phyloP scores from a whole-genome alignment of 2,329 filamentous ascomycete genomes.

The Monosporascus ibericus region DNA sequence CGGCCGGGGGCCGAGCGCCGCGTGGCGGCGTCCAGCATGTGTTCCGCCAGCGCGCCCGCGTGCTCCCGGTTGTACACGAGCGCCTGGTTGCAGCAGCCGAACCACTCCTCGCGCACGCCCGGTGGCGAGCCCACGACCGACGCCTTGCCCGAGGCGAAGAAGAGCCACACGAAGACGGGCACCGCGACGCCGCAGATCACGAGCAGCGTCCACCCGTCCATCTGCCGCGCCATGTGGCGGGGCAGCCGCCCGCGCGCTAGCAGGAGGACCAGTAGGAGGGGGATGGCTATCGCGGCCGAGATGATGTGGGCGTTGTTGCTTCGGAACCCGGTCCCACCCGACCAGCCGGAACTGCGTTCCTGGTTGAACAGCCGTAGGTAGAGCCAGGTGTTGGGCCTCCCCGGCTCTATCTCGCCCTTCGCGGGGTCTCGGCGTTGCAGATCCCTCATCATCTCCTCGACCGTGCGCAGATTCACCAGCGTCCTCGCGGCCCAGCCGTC shows the following conservation, averaged over 20 bases:
- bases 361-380: conserved; percentile 27
- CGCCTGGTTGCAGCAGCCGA: conserved; percentile 27
- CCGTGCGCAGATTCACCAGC: conserved; percentile 15
- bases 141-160: conserved; percentile 26
- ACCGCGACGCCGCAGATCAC: conserved; percentile 21
- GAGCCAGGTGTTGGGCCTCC: conserved; percentile 23
- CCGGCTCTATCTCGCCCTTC: conserved; percentile 16
- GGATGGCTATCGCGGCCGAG: conserved; percentile 17
- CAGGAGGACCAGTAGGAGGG: conserved; percentile 15
- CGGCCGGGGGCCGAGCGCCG: conserved; percentile 14
- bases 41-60: conserved; percentile 15
- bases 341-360: conserved; percentile 24
- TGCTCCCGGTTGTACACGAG: conserved; percentile 23
- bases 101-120: conserved; percentile 24
- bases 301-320: conserved; percentile 25
- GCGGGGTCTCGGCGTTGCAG: conserved; percentile 16
- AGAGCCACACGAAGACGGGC: conserved; percentile 23
- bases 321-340: conserved; percentile 22
- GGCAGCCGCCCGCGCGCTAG: conserved; percentile 15
- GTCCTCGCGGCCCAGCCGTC: conserved; percentile 24
- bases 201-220: conserved; percentile 23
- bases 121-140: conserved; percentile 18
- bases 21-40: conserved; percentile 13
- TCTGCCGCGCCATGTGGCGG: conserved; percentile 15
- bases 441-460: conserved; percentile 24